phyloP scores from a whole-genome alignment of 2,329 filamentous ascomycete species.

The Ophiobolus disseminans region DNA sequence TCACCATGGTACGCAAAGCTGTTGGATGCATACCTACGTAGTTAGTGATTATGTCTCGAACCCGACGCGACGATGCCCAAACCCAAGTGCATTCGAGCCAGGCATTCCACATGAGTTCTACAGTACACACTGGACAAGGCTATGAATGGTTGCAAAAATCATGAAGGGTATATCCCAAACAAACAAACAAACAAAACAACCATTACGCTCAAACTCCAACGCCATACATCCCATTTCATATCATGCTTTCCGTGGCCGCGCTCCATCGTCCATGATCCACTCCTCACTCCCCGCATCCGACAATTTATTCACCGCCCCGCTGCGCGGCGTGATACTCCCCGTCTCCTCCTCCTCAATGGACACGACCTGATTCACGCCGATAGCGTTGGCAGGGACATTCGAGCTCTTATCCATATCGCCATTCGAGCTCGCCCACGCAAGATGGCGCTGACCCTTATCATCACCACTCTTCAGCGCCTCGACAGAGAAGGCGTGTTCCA shows the following conservation, averaged over 20 bases:
- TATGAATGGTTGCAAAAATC: too few relatives aligned
- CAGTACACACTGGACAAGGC: too few relatives aligned
- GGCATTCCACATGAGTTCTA: too few relatives aligned
- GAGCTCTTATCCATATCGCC: slow-evolving; percentile 5
- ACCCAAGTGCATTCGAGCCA: too few relatives aligned
- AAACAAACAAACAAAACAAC: too few relatives aligned
- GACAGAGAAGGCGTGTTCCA: slow-evolving; percentile 8
- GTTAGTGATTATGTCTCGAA: too few relatives aligned
- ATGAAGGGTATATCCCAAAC: too few relatives aligned
- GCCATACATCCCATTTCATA: too few relatives aligned
- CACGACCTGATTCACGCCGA: slow-evolving; percentile 22
- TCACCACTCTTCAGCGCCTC: slow-evolving; percentile 3
- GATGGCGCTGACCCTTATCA: slow-evolving; percentile 13
- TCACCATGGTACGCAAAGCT: too few relatives aligned
- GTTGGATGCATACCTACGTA: too few relatives aligned
- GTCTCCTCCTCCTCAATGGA: slow-evolving; percentile 12
- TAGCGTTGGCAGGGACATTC: slow-evolving; percentile 15
- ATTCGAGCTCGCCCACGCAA: slow-evolving; percentile 23
- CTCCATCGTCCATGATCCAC: slow-evolving; percentile 23
- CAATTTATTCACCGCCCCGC: slow-evolving; percentile 6
- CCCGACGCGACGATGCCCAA: too few relatives aligned
- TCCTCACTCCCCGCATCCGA: slow-evolving; percentile 24
- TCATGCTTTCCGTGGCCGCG: slow-evolving; percentile 1
- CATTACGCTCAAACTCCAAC: too few relatives aligned
- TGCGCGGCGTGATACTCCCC: not conserved